Conservation (phyloP, 1,284 basidiomycete species). For the Trametes pubescens region DNA sequence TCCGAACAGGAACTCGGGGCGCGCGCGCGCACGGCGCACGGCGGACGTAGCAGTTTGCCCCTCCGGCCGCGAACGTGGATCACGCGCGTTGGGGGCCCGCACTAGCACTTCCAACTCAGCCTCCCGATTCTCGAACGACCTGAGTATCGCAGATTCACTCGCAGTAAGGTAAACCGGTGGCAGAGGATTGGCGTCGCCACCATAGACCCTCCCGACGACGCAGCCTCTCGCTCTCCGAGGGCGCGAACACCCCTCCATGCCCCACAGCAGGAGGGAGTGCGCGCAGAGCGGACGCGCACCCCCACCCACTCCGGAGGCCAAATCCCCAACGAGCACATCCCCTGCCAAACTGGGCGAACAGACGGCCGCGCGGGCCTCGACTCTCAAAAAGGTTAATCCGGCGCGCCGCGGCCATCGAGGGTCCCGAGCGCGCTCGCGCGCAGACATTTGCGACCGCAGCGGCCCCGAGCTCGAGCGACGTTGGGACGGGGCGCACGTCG, state of each 20-base stretch:
- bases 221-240: not conserved
- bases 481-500: not conserved
- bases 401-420: slow-evolving; percentile 6
- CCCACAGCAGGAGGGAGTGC: not conserved
- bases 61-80: slow-evolving; percentile 17
- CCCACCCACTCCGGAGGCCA: not conserved
- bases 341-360: not conserved
- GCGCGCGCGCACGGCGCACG: not conserved
- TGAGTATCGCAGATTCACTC: too few species aligned
- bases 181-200: too few species aligned
- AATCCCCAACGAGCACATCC: not conserved
- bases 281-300: not conserved
- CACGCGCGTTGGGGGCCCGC: slow-evolving; percentile 1
- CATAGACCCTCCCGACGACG: too few species aligned
- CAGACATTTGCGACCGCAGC: slow-evolving; percentile 20
- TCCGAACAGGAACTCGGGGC: too few species aligned
- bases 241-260: not conserved
- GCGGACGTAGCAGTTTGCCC: not conserved
- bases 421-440: not conserved
- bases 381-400: not conserved
- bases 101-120: not conserved
- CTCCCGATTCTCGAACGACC: too few species aligned
- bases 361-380: too few species aligned
- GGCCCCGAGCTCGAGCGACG: slow-evolving; percentile 17
- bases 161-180: too few species aligned